Base-by-base conservation (phyloP, 352 stramenopile genomes). In the Globisporangium paroecandrum region DNA sequence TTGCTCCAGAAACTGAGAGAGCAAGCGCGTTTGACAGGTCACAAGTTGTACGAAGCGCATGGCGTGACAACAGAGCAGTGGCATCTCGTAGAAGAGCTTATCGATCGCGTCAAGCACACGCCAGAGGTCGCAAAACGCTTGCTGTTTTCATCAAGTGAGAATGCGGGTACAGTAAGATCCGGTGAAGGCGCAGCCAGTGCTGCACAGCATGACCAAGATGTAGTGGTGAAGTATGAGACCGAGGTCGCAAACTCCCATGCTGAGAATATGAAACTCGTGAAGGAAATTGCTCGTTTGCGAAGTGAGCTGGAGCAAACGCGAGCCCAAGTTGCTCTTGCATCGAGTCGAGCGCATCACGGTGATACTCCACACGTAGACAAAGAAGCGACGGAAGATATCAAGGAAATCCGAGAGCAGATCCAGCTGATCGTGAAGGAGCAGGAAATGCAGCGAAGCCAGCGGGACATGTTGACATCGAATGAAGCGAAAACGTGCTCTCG, bases 21-120 rank as follows among this genome's bases (percentile, higher is more conserved):
- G 10, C 82, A 90, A 62, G 83, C 82, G 4, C 77, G 78, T 0
- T 20, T 85, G 12, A 68, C 79, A 4, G 77, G 81, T 3, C 68
- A 74, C 9, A 84, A 87, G 43, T 59, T 90, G 4, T 89, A 83
- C 57, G 78, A 91, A 25, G 63, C 72, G 13, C 78, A 89, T 66
- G 81, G 81, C 0, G 70, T 91, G 32, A 88, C 78, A 0, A 82
- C 63, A 2, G 81, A 89, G 34, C 76, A 89, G 57, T 89, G 78
- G 80, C 22, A 66, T 46, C 69, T 76, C 36, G 81, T 90, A 1
- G 78, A 90, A 69, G 77, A 82, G n/a, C 87, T 90, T 64, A 90
- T 93, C 58, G 77, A 89, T 55, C 72, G 78, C 24, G 73, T 92
- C 9, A 85, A 87, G 41, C 70, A 76, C 38, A 85, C 83, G 0